Evolutionary conservation across 202 grass and related monocot species (phyloP).

Genomic region (Panicum hallii): DNA sequence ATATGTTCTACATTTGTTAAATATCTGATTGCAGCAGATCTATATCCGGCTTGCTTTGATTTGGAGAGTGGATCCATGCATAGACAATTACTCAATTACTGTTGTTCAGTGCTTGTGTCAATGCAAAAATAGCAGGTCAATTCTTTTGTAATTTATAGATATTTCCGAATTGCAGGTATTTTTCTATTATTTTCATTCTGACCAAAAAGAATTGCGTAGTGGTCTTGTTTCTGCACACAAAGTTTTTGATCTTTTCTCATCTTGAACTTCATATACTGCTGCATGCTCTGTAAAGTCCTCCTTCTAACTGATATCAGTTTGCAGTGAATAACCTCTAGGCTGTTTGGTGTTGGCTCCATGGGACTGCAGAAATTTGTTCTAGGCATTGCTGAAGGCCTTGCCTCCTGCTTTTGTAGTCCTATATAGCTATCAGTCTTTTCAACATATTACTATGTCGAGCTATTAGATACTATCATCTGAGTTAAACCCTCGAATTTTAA

Average conservation of each 20-base stretch:
- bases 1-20: not conserved
- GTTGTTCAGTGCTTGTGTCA: not conserved
- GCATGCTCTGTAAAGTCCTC: not conserved
- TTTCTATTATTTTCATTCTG: not conserved
- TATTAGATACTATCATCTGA: not conserved
- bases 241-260: not conserved
- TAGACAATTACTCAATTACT: not conserved
- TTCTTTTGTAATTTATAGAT: too few species aligned
- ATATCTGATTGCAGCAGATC: not conserved
- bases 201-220: not conserved
- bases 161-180: too few species aligned
- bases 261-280: not conserved
- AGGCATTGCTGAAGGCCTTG: not conserved
- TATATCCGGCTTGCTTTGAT: not conserved
- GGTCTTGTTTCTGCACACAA: not conserved
- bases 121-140: not conserved
- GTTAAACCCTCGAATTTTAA: not conserved
- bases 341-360: not conserved
- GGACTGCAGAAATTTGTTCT: not conserved
- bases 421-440: not conserved
- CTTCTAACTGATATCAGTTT: not conserved
- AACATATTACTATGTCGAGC: not conserved
- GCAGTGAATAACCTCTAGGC: not conserved
- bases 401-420: not conserved
- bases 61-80: not conserved